These are phyloP conservation scores for Suillus ampliporus DNA, from an alignment of 768 basidiomycete species.

Conservation along the genomic window DNA sequence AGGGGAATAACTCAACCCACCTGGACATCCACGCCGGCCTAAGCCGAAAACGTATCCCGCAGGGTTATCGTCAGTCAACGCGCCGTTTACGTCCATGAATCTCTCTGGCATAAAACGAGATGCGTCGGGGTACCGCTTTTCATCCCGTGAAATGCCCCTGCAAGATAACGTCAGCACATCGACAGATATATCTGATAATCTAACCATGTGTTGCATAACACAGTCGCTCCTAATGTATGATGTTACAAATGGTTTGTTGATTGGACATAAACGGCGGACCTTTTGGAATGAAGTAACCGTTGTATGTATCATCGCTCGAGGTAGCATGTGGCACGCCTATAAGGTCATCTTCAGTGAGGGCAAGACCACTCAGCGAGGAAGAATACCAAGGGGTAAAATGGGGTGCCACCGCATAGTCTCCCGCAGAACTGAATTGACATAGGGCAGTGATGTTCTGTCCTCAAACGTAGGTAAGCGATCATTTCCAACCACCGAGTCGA, in stretches of 20 bases:
- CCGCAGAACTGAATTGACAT: background rate
- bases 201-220: constrained; percentile 4
- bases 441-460: background rate
- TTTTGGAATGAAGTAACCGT: constrained; percentile 36
- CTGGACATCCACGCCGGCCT: constrained; percentile 17
- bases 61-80: constrained; percentile 14
- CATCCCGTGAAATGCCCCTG: constrained; percentile 12
- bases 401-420: background rate
- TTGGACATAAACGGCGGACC: constrained; percentile 14
- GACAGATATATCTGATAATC: background rate
- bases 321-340: constrained; percentile 2
- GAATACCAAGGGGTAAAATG: background rate
- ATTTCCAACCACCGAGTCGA: constrained; percentile 13
- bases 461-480: background rate
- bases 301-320: constrained; percentile 42
- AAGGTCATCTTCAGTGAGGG: background rate
- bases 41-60: constrained; percentile 11
- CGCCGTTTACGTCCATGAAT: constrained; percentile 8
- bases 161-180: background rate
- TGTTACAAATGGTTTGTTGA: background rate
- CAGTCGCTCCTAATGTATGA: background rate
- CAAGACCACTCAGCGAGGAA: background rate
- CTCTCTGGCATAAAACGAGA: constrained; percentile 18
- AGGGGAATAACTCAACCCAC: background rate
- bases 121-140: constrained; percentile 12